Evolutionary conservation across 1,139 yeast genomes (phyloP).

Genomic region (Diutina siamensis): DNA sequence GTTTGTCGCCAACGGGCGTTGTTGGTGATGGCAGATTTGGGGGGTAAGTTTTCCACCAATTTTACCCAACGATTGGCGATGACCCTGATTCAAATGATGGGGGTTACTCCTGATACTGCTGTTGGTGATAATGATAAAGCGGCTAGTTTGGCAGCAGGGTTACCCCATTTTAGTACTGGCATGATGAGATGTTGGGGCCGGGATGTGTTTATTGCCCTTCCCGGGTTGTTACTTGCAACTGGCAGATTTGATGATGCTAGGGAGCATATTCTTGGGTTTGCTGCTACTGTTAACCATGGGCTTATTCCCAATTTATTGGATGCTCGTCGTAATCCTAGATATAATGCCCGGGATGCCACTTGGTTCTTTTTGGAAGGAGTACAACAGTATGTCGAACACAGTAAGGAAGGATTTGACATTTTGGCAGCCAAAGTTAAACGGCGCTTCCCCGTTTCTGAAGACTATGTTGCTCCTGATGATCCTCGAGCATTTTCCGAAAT

Average conservation of each 20-base stretch:
- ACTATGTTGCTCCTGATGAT: constrained; percentile 58
- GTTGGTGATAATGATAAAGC: constrained; percentile 50
- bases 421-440: constrained; percentile 65
- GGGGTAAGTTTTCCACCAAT: constrained; percentile 33
- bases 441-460: constrained; percentile 85
- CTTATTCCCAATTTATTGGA: constrained; percentile 87
- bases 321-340: constrained; percentile 88
- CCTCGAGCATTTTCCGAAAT: constrained; percentile 65
- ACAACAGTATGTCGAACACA: constrained; percentile 66
- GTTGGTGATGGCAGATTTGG: constrained; percentile 15
- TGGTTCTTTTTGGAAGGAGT: constrained; percentile 88
- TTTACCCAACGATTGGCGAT: constrained; percentile 74
- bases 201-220: constrained; percentile 78
- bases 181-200: constrained; percentile 99
- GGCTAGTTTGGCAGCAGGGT: constrained; percentile 87
- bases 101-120: constrained; percentile 63
- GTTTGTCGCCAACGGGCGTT: constrained; percentile 66
- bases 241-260: constrained; percentile 75
- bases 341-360: constrained; percentile 93
- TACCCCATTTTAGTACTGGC: constrained; percentile 84
- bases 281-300: constrained; percentile 88
- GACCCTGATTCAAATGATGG: constrained; percentile 83
- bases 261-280: constrained; percentile 75
- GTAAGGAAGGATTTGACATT: constrained; percentile 57
- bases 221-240: constrained; percentile 72